Base-by-base conservation (phyloP, 2,329 filamentous ascomycete genomes). In the Paramyrothecium roridum region DNA sequence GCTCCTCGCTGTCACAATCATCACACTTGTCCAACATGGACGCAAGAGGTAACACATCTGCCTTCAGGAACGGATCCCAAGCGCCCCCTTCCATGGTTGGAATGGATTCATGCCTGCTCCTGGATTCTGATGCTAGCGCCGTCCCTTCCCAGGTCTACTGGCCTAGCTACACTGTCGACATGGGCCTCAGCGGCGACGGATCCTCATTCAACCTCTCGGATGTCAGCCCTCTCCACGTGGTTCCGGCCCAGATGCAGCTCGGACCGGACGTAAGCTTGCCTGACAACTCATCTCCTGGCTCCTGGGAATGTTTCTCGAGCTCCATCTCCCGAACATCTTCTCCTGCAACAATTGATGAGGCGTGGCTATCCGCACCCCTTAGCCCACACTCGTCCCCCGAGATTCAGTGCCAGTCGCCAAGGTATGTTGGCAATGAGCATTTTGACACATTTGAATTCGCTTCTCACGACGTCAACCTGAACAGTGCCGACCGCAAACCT, bases 161-260 rank as follows among this genome's bases (percentile, higher is more conserved):
- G 72, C 65, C 74, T 40, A 73, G 73, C 53, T 73, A 82, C 61
- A 66, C 71, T 50, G 71, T 81, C 67, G 73, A 76, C 60, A 67
- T 77, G 61, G 74, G 72, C 57, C 67, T 81, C 61, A 65, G 70
- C 55, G 60, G 73, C 47, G 73, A 76, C 51, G 66, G 75, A 71
- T 66, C 71, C 76, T 57, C 70, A 65, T 66, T 82, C 73, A 64
- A 69, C 65, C 59, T 76, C 56, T 63, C 73, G 55, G 75, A 79
- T 57, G 60, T 80, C 54, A 66, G 64, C 63, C 70, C 73, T 52
- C 70, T 83, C 64, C 81, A 84, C 60, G 79, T 85, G 67, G 77
- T 83, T 64, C 82, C 82, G 52, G 72, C 77, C 52, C 80, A 84
- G 60, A 80, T 83, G 72, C 77, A 78, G 60, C 68, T 83, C 63